Evolutionary conservation across 2,329 filamentous ascomycete genomes (phyloP), one percentile per base, ranked within the genome.

Genomic region (Biscogniauxia marginata): DNA sequence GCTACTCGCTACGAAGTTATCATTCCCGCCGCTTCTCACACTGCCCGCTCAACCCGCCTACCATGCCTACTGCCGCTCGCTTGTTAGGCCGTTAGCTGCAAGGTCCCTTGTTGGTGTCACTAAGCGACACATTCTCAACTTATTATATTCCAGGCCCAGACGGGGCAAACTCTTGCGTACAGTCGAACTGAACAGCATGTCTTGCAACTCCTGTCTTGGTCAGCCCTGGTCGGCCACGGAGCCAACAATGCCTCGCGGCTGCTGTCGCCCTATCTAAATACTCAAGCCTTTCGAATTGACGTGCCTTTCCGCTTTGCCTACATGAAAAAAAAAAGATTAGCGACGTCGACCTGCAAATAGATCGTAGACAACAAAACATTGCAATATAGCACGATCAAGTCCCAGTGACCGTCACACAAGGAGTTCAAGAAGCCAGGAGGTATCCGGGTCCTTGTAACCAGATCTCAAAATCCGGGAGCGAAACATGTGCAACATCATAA

Each of bases 71-170:
- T 59, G 63, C 59, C 56, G 58, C 53, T 60, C 54, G 59, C 59
- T 54, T 63, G 55, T 55, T 54, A 23, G 53, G 63, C 59, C 61
- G 60, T 63, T 61, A 56, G 39, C 58, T 61, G 61, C 61, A 62
- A 62, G 63, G 61, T 56, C 57, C 61, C 61, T 57, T 48, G 51
- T 49, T 48, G 51, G 63, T 63, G 61, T 49, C 50, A 63, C 49
- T 55, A 34, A 4, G 47, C 44, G 20, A 43, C 49, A 23, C n/a
- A 25, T n/a, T 23, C 30, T 51, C 43, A 24, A 21, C 49, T n/a
- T 44, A 39, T 24, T 44, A 43, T 52, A 48, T 55, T 9, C 49
- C 49, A 46, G 56, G 52, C 51, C 52, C 53, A 52, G 55, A 52
- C 58, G 52, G 46, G n/a, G 58, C 20, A 50, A 34, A 46, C 25